Conservation (phyloP, 78 protist species). For the Bodo saltans region DNA sequence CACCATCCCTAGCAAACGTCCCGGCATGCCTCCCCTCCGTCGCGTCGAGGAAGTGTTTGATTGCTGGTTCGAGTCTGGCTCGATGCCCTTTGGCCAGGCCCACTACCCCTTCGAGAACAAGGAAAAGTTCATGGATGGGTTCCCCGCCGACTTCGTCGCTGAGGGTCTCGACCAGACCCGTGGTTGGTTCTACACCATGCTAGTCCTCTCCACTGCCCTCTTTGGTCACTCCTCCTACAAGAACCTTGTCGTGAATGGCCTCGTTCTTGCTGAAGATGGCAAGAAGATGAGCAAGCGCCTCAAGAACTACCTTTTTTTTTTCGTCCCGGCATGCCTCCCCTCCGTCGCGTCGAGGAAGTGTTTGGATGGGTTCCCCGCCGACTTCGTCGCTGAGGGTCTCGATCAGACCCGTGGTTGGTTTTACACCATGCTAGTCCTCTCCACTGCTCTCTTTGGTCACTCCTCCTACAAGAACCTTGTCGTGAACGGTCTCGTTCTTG, state of each 20-base stretch:
- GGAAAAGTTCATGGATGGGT: constrained; percentile 77
- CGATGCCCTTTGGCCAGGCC: constrained; percentile 97
- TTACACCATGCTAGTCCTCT: constrained; percentile 97
- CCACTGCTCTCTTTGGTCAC: constrained; percentile 97
- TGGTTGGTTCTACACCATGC: constrained; percentile 95
- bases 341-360: constrained; percentile 86
- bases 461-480: constrained; percentile 96
- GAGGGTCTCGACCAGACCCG: constrained; percentile 94
- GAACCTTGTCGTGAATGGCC: constrained; percentile 96
- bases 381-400: constrained; percentile 98
- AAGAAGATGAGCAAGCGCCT: constrained; percentile 95
- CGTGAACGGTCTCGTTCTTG: constrained; percentile 98
- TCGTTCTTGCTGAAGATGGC: constrained; percentile 94
- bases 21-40: constrained; percentile 51
- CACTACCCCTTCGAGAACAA: constrained; percentile 99
- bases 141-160: constrained; percentile 99
- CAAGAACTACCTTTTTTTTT: constrained; percentile 97
- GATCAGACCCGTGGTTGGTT: constrained; percentile 86
- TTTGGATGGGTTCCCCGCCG: constrained; percentile 99
- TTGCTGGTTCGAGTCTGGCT: constrained; percentile 99
- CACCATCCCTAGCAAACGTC: constrained; percentile 80
- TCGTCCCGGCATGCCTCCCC: constrained; percentile 45
- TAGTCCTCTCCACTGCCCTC: constrained; percentile 95
- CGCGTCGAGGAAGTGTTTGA: constrained; percentile 96
- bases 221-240: constrained; percentile 88